Evolutionary conservation across 2,329 filamentous ascomycete genomes (phyloP), one percentile per base, ranked within the genome.

Genomic region (Fusarium robinianum): DNA sequence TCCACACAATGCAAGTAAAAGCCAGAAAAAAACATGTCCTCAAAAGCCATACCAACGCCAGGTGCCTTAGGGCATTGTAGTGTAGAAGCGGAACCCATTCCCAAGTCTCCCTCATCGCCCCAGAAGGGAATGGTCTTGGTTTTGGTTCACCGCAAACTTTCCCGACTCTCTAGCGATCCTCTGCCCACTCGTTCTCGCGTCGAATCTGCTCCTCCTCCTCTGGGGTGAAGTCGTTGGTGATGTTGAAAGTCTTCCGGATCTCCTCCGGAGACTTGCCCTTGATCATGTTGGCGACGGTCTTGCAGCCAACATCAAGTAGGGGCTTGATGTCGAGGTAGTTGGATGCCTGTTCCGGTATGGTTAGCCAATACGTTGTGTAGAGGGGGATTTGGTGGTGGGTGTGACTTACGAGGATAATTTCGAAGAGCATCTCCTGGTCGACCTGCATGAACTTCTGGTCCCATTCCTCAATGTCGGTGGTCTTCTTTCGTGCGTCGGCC

Each of bases 391-490:
- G 24, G 18, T 3, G 4, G 25, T 21, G n/a, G 27, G 17, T 12
- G 17, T 23, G 41, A 77, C 85, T 46, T 80, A 94, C 90, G 17
- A 99, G 80, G 61, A 99, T 99, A 65, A 99, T 97, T 77, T 99
- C 94, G 60, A 99, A 99, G 2, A 99, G 82, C 94, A 99, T 97
- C 74, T 99, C 94, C 67, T 99, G 94, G 69, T 99, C 94, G 12
- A 99, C 94, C 73, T 97, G 92, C 94, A 99, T 97, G 72, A 97
- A 99, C 75, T 99, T 99, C 72, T 97, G 92, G 63, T 99, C 94
- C 94, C 94, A 99, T 73, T 99, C 94, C 48, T 97, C 94, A 57
- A 99, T 99, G 63, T 99, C 94, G 32, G 94, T 97, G 2, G 91
- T 96, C 83, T 96, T 96, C 80, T 96, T 96, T 61, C 94, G 89